These are phyloP conservation scores for Tympanopsis confertula DNA, from an alignment of 2,329 filamentous ascomycete genomes.

Conservation along the genomic window DNA sequence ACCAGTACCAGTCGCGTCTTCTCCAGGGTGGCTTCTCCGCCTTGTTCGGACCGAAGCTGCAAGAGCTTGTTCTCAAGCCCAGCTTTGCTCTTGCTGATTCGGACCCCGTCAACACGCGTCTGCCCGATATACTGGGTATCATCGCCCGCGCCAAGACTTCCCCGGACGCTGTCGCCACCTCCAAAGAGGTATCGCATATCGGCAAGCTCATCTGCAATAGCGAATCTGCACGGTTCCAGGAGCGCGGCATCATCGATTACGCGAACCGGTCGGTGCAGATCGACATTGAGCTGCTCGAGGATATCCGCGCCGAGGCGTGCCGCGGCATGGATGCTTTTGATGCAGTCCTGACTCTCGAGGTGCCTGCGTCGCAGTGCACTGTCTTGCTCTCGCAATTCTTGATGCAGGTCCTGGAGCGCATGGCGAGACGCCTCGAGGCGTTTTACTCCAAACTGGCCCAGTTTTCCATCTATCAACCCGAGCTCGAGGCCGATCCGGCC, in stretches of 20 bases:
- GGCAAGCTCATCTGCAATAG: constrained; percentile 35
- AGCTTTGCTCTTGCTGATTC: constrained; percentile 34
- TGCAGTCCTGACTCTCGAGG: constrained; percentile 27
- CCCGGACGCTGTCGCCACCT: constrained; percentile 28
- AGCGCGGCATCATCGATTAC: constrained; percentile 37
- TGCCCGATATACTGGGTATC: constrained; percentile 31
- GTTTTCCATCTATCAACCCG: constrained; percentile 35
- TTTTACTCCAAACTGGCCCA: constrained; percentile 38
- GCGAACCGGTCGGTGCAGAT: constrained; percentile 33
- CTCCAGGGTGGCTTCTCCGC: constrained; percentile 36
- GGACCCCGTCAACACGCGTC: constrained; percentile 16
- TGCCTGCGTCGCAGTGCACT: constrained; percentile 20
- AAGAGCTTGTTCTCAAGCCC: constrained; percentile 38
- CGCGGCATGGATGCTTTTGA: constrained; percentile 43
- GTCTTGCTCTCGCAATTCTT: constrained; percentile 32
- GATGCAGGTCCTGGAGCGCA: constrained; percentile 37
- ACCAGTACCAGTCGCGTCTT: constrained; percentile 37
- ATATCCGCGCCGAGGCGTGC: constrained; percentile 38
- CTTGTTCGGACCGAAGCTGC: constrained; percentile 36
- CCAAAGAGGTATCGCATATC: constrained; percentile 34
- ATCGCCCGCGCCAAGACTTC: constrained; percentile 30
- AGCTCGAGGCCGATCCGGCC: constrained; percentile 38
- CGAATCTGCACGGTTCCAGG: constrained; percentile 33
- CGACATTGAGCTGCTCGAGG: constrained; percentile 39
- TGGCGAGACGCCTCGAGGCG: constrained; percentile 35